Evolutionary conservation across 768 basidiomycete species (phyloP).

Genomic region (Chalciporus sphaerocephalus): DNA sequence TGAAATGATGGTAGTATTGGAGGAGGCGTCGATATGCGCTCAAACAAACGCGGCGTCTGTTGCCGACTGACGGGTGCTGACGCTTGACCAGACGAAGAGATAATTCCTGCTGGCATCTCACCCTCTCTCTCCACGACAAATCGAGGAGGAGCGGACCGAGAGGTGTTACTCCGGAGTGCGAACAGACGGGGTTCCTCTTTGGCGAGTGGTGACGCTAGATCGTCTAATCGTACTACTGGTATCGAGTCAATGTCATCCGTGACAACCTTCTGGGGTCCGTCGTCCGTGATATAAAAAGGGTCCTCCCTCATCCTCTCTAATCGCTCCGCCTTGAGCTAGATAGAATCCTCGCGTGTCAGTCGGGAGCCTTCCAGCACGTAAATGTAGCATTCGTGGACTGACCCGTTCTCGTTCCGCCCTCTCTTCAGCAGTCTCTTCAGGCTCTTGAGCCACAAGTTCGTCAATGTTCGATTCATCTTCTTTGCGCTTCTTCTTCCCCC

Average conservation of each 20-base stretch:
- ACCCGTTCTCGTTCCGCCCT: conserved; percentile 61
- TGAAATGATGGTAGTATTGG: conserved; percentile 41
- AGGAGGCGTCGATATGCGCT: conserved; percentile 34
- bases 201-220: conserved; percentile 48
- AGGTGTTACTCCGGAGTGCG: conserved; percentile 39
- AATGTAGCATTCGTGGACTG: conserved; percentile 19
- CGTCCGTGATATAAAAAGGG: conserved; percentile 86
- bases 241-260: conserved; percentile 81
- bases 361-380: neutral
- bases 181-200: conserved; percentile 42
- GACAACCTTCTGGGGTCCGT: conserved; percentile 36
- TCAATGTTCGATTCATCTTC: conserved; percentile 15
- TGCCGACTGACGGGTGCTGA: conserved; percentile 27
- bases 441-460: conserved; percentile 39
- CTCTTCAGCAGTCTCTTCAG: conserved; percentile 55
- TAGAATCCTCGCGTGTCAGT: conserved; percentile 30
- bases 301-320: conserved; percentile 76
- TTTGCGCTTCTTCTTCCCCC: conserved; percentile 46
- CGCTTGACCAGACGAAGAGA: conserved; percentile 15
- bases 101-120: conserved; percentile 75
- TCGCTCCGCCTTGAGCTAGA: conserved; percentile 70
- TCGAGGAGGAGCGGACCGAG: conserved; percentile 39
- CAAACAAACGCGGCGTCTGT: conserved; percentile 24
- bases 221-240: conserved; percentile 82
- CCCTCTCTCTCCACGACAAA: conserved; percentile 74